Conservation (phyloP, 192 early-diverging fungal genomes). For the Gaertneriomyces sp. region DNA sequence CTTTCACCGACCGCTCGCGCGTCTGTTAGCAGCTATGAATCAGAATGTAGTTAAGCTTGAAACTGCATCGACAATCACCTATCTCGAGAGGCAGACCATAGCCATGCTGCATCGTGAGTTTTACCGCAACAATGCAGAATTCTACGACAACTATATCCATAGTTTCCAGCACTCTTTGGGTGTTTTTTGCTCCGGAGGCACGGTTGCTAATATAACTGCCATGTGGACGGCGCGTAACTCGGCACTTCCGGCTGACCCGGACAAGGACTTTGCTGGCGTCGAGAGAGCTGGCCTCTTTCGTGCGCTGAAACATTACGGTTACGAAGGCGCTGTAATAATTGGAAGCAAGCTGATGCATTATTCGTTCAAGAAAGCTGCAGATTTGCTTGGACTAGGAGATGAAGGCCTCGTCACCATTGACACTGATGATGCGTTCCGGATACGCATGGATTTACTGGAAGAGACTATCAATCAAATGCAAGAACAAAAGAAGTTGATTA, state of each 20-base stretch:
- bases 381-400: constrained; percentile 56
- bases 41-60: constrained; percentile 61
- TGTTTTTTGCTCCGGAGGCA: constrained; percentile 51
- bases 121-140: constrained; percentile 27
- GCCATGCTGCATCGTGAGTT: constrained; percentile 56
- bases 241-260: constrained; percentile 31
- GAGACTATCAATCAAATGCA: constrained; percentile 33
- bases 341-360: constrained; percentile 51
- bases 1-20: constrained; percentile 52
- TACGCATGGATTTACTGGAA: constrained; percentile 43
- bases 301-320: constrained; percentile 45
- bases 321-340: constrained; percentile 49
- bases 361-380: constrained; percentile 59
- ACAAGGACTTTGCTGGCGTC: constrained; percentile 38
- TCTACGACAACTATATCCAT: constrained; percentile 47
- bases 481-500: constrained; percentile 32
- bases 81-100: constrained; percentile 49
- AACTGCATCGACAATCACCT: constrained; percentile 53
- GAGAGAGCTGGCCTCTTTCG: constrained; percentile 51
- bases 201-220: constrained; percentile 57
- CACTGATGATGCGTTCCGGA: constrained; percentile 45
- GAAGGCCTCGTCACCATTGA: constrained; percentile 44
- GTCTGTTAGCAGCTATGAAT: constrained; percentile 52
- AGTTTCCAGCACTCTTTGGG: constrained; percentile 39
- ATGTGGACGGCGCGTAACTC: constrained; percentile 58